Percentiles rank a stretch among this genome's conserved stretches.
phyloP scores from a whole-genome alignment of 306 rosid genomes.

The Fagus sylvatica region DNA sequence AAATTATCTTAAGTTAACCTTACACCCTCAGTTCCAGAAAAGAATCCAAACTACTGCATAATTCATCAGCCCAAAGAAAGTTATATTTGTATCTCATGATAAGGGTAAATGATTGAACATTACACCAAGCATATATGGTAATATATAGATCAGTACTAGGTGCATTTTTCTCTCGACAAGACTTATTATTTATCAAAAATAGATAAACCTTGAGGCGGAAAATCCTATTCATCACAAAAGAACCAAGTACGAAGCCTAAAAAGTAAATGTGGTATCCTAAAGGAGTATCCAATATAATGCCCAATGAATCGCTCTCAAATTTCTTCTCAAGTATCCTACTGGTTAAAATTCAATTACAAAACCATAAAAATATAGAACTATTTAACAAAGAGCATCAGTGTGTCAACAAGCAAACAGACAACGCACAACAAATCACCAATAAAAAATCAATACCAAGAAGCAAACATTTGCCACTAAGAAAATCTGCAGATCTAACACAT shows the following conservation, averaged over 20 bases:
- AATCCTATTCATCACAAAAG: neutral
- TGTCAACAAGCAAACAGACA: conserved; percentile 5
- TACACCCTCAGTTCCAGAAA: neutral
- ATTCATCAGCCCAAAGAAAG: neutral
- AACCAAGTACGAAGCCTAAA: neutral
- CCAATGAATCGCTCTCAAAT: neutral
- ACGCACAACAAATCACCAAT: conserved; percentile 22
- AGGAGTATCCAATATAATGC: neutral
- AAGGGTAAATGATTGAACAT: neutral
- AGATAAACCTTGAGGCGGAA: neutral
- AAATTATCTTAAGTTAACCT: neutral
- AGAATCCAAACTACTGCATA: neutral
- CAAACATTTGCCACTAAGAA: conserved; percentile 35
- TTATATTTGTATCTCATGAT: neutral
- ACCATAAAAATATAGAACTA: conserved; percentile 11
- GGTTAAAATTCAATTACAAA: neutral
- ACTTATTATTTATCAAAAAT: too few species aligned
- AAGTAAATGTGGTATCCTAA: neutral
- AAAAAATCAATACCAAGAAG: conserved; percentile 21
- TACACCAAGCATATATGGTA: too few species aligned
- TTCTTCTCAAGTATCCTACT: conserved; percentile 1
- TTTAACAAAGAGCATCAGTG: conserved; percentile 7
- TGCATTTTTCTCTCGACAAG: too few species aligned
- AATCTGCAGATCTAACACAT: conserved; percentile 40
- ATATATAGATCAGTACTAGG: too few species aligned